phyloP scores from a whole-genome alignment of 2,329 filamentous ascomycete genomes.

The Fusarium solani-melongenae region DNA sequence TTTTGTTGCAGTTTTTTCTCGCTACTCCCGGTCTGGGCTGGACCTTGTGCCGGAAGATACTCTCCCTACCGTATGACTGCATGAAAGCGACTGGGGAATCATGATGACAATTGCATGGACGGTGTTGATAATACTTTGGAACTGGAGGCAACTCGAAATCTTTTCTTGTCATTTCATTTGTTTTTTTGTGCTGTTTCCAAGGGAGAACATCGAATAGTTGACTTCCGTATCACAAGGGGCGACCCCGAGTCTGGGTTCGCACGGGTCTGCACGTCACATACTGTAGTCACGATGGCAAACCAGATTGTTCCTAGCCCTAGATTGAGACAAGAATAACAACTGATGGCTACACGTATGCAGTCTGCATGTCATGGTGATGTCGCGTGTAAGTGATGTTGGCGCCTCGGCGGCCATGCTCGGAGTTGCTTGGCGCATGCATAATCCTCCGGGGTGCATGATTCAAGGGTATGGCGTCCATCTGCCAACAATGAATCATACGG shows the following conservation, averaged over 20 bases:
- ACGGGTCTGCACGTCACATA: conserved; percentile 4
- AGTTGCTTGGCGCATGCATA: conserved; percentile 15
- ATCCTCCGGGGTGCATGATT: conserved; percentile 1
- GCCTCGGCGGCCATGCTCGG: neutral
- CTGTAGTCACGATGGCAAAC: conserved; percentile 37
- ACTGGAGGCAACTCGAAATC: conserved; percentile 28
- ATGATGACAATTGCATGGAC: conserved; percentile 14
- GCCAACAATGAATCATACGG: neutral
- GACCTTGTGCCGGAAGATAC: conserved; percentile 40
- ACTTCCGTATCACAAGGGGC: conserved; percentile 2
- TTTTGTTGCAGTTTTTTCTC: conserved; percentile 29
- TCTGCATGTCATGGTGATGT: neutral
- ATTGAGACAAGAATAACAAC: conserved; percentile 33
- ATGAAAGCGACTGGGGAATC: conserved; percentile 27
- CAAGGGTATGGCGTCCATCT: neutral
- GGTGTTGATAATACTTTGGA: conserved; percentile 32
- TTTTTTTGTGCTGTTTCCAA: conserved; percentile 5
- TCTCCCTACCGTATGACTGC: conserved; percentile 35
- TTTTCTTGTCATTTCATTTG: conserved; percentile 30
- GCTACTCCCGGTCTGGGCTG: conserved; percentile 41
- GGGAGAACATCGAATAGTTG: conserved; percentile 10
- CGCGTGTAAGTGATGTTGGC: neutral
- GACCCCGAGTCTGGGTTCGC: conserved; percentile 15
- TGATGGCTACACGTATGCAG: conserved; percentile 8
- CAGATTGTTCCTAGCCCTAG: conserved; percentile 35